Evolutionary conservation across 177 flowering plant genomes (phyloP).

Genomic region (Vitis hybrid): DNA sequence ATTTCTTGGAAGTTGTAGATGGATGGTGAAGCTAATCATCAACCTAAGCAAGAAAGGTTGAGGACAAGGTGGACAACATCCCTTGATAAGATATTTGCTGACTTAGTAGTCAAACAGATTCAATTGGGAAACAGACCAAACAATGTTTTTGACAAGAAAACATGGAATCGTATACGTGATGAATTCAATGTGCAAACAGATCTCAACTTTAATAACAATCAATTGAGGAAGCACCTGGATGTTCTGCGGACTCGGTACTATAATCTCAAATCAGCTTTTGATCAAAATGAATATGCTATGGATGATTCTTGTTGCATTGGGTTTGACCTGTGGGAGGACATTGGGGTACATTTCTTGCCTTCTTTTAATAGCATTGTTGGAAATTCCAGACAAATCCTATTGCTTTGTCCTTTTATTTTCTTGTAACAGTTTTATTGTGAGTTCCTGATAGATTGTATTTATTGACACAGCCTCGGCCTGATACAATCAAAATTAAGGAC

Average conservation of each 20-base stretch:
- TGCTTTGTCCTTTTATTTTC: not conserved
- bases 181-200: conserved; percentile 54
- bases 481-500: conserved; percentile 50
- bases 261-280: conserved; percentile 47
- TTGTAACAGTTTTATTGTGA: not conserved
- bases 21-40: conserved; percentile 33
- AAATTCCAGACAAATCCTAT: not conserved
- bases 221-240: conserved; percentile 68
- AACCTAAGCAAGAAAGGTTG: conserved; percentile 48
- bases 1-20: conserved; percentile 28
- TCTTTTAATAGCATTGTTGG: not conserved
- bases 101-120: conserved; percentile 65
- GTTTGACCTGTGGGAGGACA: conserved; percentile 48
- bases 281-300: conserved; percentile 39
- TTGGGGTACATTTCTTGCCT: conserved; percentile 37
- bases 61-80: conserved; percentile 70
- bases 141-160: conserved; percentile 61
- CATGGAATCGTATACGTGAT: conserved; percentile 62
- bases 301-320: conserved; percentile 42
- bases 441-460: conserved; percentile 9
- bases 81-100: conserved; percentile 66
- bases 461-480: conserved; percentile 52
- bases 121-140: conserved; percentile 54
- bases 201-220: conserved; percentile 62
- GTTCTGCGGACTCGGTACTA: conserved; percentile 58